phyloP scores from a whole-genome alignment of 2,329 filamentous ascomycete species.

The Claviceps cyperi region DNA sequence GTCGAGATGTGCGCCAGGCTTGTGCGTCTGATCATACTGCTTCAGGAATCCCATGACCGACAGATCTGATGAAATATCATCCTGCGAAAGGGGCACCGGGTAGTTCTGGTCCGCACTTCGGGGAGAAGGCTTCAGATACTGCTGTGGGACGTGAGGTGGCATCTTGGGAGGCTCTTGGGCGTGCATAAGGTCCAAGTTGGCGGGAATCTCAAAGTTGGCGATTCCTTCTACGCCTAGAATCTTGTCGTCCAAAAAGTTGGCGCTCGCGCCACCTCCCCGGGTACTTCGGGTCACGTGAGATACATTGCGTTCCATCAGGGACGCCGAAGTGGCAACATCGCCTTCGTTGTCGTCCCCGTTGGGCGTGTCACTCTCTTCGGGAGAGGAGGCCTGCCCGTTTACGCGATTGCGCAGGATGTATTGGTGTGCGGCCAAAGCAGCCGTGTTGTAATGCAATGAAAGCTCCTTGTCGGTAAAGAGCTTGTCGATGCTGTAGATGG shows the following conservation, averaged over 20 bases:
- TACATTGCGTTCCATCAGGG: constrained; percentile 47
- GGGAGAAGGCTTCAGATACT: constrained; percentile 44
- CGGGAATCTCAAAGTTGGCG: constrained; percentile 42
- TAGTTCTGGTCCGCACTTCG: constrained; percentile 41
- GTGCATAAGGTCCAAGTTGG: constrained; percentile 42
- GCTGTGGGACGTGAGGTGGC: constrained; percentile 40
- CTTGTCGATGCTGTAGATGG: constrained; percentile 52
- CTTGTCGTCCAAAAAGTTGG: constrained; percentile 43
- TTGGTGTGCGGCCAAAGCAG: constrained; percentile 47
- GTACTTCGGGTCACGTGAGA: constrained; percentile 52
- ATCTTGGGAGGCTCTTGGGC: constrained; percentile 42
- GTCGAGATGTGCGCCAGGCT: constrained; percentile 41
- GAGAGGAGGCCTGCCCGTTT: constrained; percentile 34
- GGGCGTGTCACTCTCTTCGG: constrained; percentile 38
- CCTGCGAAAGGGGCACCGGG: constrained; percentile 32
- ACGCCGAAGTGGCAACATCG: constrained; percentile 32
- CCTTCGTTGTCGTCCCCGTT: constrained; percentile 36
- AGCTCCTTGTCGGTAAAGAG: constrained; percentile 58
- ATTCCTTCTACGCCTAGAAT: constrained; percentile 46
- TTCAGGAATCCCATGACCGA: constrained; percentile 44
- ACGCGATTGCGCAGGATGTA: constrained; percentile 44
- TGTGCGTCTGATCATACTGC: constrained; percentile 39
- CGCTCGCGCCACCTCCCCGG: constrained; percentile 31
- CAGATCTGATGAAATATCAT: constrained; percentile 40
- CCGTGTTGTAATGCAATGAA: constrained; percentile 47